Evolutionary conservation across 352 stramenopile genomes (phyloP).

Genomic region (Phytophthora fragariaefolia): DNA sequence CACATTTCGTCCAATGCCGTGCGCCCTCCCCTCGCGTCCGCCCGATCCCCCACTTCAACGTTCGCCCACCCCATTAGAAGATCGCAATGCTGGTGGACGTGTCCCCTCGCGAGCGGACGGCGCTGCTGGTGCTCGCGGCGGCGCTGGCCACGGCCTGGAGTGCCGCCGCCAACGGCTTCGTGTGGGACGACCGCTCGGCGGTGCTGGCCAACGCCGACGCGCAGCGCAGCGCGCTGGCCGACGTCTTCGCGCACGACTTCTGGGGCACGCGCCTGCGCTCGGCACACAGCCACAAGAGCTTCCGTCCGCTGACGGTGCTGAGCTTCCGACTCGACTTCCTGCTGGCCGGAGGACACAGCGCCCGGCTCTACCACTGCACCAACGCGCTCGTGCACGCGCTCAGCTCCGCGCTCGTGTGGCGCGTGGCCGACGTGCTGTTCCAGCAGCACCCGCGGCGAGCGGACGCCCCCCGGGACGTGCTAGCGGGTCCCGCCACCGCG

Average conservation of each 20-base stretch:
- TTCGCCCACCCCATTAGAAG: background rate
- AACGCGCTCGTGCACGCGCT: constrained; percentile 80
- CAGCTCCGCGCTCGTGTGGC: constrained; percentile 67
- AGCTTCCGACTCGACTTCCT: constrained; percentile 74
- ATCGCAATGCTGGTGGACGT: constrained; percentile 31
- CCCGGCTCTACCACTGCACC: constrained; percentile 68
- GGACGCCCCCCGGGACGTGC: background rate
- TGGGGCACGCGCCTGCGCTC: constrained; percentile 80
- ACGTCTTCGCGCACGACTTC: constrained; percentile 87
- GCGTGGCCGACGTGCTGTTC: constrained; percentile 48
- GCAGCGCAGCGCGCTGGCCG: constrained; percentile 36
- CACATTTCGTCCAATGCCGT: background rate
- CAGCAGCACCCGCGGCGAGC: constrained; percentile 11
- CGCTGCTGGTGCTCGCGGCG: constrained; percentile 33
- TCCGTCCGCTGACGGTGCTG: constrained; percentile 81
- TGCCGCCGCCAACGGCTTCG: constrained; percentile 70
- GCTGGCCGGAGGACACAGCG: constrained; percentile 53
- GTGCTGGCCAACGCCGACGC: constrained; percentile 74
- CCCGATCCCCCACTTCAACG: constrained; percentile 18
- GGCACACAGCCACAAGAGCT: constrained; percentile 87
- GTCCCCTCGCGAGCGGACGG: constrained; percentile 15
- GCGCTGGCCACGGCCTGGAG: constrained; percentile 63
- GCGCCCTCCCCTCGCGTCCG: background rate
- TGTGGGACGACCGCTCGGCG: constrained; percentile 92
- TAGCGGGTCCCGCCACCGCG: constrained; percentile 29